These are phyloP conservation scores for Penicillium daleae DNA, from an alignment of 495 filamentous ascomycete species.

Conservation along the genomic window DNA sequence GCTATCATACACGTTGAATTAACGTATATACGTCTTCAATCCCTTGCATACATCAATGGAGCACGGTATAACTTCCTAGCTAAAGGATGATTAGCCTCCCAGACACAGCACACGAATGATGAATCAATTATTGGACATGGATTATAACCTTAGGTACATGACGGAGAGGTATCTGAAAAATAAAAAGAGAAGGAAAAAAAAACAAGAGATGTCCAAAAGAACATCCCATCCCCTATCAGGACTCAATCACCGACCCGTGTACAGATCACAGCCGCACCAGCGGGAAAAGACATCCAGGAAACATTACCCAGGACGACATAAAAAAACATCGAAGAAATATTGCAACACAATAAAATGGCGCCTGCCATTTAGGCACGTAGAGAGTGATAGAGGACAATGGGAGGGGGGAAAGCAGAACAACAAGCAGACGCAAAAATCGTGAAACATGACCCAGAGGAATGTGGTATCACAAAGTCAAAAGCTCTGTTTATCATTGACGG, in stretches of 20 bases:
- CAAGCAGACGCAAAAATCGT: constrained; percentile 25
- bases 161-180: constrained; percentile 48
- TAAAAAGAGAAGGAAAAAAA: constrained; percentile 20
- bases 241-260: constrained; percentile 7
- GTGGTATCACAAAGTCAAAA: constrained; percentile 38
- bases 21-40: neutral
- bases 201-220: constrained; percentile 13
- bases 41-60: neutral
- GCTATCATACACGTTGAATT: too few species aligned
- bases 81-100: too few species aligned
- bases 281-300: neutral
- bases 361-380: constrained; percentile 15
- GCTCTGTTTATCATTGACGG: constrained; percentile 25
- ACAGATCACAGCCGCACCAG: constrained; percentile 18
- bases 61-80: neutral
- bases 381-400: neutral
- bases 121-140: constrained; percentile 27
- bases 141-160: constrained; percentile 42
- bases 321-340: neutral
- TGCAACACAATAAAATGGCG: constrained; percentile 1
- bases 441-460: constrained; percentile 35
- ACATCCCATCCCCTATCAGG: too few species aligned
- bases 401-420: neutral
- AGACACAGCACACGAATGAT: neutral
- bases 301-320: neutral